Conservation (phyloP, 345 rosid species). For the Adansonia digitata region DNA sequence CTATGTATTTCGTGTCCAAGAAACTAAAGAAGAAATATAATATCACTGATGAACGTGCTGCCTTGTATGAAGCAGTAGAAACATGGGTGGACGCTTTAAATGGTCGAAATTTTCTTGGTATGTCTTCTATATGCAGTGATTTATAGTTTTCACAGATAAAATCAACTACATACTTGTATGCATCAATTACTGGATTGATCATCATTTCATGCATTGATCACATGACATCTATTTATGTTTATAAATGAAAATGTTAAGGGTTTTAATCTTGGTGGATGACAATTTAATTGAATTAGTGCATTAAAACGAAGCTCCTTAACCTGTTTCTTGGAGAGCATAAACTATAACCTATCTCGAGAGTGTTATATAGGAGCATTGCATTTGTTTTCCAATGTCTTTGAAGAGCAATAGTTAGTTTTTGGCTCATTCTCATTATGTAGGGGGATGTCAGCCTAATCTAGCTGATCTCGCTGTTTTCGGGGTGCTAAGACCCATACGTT, state of each 20-base stretch:
- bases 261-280: not conserved
- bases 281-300: not conserved
- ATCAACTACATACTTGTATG: not conserved
- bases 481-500: conserved; percentile 58
- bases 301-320: not conserved
- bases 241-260: not conserved
- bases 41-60: conserved; percentile 62
- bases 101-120: conserved; percentile 59
- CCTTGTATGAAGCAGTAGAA: conserved; percentile 59
- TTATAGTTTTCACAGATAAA: not conserved
- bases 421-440: conserved; percentile 14
- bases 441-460: conserved; percentile 58
- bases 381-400: not conserved
- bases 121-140: not conserved
- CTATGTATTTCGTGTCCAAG: conserved; percentile 67
- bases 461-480: conserved; percentile 69
- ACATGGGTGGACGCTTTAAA: conserved; percentile 62
- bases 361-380: not conserved
- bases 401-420: not conserved
- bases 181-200: not conserved
- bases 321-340: not conserved
- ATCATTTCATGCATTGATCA: not conserved
- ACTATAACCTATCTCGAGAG: not conserved
- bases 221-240: not conserved
- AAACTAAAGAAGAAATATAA: conserved; percentile 61